phyloP scores from a whole-genome alignment of 305 asterid species.

The Solanum hybrid region DNA sequence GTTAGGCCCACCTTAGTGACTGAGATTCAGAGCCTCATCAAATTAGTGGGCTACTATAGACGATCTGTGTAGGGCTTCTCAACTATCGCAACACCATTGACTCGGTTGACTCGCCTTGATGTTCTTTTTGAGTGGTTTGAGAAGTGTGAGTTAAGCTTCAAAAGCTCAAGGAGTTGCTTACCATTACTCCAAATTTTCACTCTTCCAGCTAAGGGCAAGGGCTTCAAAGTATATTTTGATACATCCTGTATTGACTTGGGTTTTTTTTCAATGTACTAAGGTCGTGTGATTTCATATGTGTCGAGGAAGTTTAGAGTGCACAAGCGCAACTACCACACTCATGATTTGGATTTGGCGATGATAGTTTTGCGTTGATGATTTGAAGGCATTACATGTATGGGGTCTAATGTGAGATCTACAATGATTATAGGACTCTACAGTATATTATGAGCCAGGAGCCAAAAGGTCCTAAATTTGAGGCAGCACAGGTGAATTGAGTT shows the following conservation, averaged over 20 bases:
- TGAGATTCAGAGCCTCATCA: background rate
- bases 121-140: background rate
- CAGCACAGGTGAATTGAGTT: background rate
- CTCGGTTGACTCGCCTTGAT: background rate
- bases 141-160: background rate
- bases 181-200: background rate
- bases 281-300: background rate
- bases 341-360: background rate
- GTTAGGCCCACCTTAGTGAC: background rate
- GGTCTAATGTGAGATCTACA: background rate
- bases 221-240: background rate
- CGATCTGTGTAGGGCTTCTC: background rate
- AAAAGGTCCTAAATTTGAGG: background rate
- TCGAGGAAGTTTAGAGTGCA: background rate
- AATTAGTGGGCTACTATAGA: background rate
- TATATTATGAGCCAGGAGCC: background rate
- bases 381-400: background rate
- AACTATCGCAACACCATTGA: background rate
- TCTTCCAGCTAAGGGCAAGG: background rate
- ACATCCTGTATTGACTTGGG: background rate
- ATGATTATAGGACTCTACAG: background rate
- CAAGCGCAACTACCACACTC: background rate
- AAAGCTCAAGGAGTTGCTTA: background rate
- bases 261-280: background rate
- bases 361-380: background rate